Evolutionary conservation across 2,329 filamentous ascomycete genomes (phyloP), one percentile per base, ranked within the genome.

Genomic region (Xylariaceae sp.): DNA sequence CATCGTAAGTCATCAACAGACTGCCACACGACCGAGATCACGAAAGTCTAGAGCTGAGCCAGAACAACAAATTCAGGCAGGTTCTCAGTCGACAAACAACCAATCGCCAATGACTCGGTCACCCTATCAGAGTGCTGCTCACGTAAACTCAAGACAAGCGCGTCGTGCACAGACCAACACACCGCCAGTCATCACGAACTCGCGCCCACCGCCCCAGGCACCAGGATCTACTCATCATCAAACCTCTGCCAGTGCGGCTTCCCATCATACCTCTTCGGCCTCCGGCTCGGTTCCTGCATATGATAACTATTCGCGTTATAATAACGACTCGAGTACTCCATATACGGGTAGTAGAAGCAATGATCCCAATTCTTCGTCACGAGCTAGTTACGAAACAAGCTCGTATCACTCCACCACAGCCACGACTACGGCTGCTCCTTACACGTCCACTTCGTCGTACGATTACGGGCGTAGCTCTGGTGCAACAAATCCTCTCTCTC

Each of bases 261-360:
- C 67, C 38, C 62, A 57, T n/a, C 53, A 61, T 14, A 56, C 53
- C 41, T 54, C 65, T 2, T 47, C 63, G 4, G 48, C 61, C 7
- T 61, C 50, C 39, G 53, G 51, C 22, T 55, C 62, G 9, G 52
- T 68, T 57, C 60, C 58, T 40, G 45, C 50, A 47, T 58, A 62
- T 53, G 51, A 63, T 45, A 39, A 48, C 44, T 59, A 67, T 56
- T 44, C 49, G 53, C 61, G 59, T 12, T 73, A 72, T 47, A 66
- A 61, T 33, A 61, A 18, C 35, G 57, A 52, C 30, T 44, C 49
- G 22, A 60, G 42, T 41, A 39, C 49, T 27, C 61, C 59, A 31
- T 65, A 63, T 49, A 41, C 46, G 5, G 52, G 12, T 36, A 12
- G 54, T 52, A 22, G 50, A 32, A 56, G 36, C 32, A 57, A 47